phyloP scores from a whole-genome alignment of 108 stramenopile species.

The Nitzschia sp. region DNA sequence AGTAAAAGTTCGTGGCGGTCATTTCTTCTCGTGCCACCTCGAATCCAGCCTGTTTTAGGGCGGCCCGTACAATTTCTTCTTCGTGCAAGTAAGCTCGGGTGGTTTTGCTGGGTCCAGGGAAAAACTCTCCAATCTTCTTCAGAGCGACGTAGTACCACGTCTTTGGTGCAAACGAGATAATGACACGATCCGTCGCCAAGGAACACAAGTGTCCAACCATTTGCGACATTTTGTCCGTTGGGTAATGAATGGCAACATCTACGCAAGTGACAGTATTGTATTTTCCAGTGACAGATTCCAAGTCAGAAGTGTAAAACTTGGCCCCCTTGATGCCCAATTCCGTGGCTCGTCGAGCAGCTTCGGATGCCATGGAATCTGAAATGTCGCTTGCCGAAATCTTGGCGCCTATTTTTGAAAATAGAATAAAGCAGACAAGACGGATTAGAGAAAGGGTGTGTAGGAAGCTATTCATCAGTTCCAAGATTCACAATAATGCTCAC shows the following conservation, averaged over 20 bases:
- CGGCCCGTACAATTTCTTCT: slow-evolving; percentile 82
- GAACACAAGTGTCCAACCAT: slow-evolving; percentile 90
- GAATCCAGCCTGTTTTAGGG: slow-evolving; percentile 86
- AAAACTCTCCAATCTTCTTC: slow-evolving; percentile 95
- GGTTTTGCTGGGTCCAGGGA: slow-evolving; percentile 96
- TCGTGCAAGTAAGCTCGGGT: slow-evolving; percentile 96
- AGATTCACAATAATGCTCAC: slow-evolving; percentile 42
- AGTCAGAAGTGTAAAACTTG: slow-evolving; percentile 91
- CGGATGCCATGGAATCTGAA: slow-evolving; percentile 90
- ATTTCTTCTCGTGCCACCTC: slow-evolving; percentile 87
- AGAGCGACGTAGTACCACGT: slow-evolving; percentile 92
- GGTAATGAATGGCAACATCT: slow-evolving; percentile 98
- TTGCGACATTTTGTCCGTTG: slow-evolving; percentile 92
- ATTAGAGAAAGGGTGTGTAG: neutral
- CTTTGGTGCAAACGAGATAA: slow-evolving; percentile 96
- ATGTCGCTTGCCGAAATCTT: slow-evolving; percentile 91
- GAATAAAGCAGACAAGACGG: neutral
- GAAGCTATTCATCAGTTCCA: neutral
- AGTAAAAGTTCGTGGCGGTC: slow-evolving; percentile 97
- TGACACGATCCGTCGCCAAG: slow-evolving; percentile 80
- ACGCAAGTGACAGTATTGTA: slow-evolving; percentile 97
- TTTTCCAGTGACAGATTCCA: slow-evolving; percentile 88
- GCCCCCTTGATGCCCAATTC: slow-evolving; percentile 74
- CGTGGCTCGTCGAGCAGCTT: slow-evolving; percentile 87
- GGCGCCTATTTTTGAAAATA: slow-evolving; percentile 53